Evolutionary conservation across 2,329 filamentous ascomycete genomes (phyloP), one percentile per base, ranked within the genome.

Genomic region (Phyllosticta ampelicida): DNA sequence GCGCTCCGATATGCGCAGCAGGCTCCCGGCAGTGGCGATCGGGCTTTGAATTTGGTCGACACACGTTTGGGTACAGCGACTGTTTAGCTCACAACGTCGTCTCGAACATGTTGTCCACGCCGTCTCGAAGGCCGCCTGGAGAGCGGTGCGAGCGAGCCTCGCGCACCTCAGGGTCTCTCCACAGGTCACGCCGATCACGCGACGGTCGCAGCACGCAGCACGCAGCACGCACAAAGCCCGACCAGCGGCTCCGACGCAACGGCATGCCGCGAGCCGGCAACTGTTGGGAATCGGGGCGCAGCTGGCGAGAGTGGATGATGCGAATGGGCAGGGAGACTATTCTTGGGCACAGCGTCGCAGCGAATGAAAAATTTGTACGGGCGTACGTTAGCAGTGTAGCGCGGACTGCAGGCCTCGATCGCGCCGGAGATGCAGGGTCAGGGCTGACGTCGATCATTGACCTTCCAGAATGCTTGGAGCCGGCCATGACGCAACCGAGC

Each of bases 341-440:
- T 44, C 36, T 44, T 44, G 36, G 36, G 36, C 23, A n/a, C n/a
- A 10, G 29, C 13, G 29, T 36, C 13, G 29, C 13, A 36, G 29
- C 36, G 36, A 44, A 44, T 44, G 36, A 44, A 44, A n/a, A n/a
- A 5, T 44, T 51, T n/a, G 49, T 11, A 9, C 2, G 19, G 19
- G 8, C 23, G 23, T 4, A 8, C 8, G 8, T 3, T 26, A 4
- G 50, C 44, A 48, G 13, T 4, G n/a, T n/a, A n/a, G n/a, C n/a
- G n/a, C n/a, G n/a, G n/a, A n/a, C n/a, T 48, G 44, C 44, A 8
- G 19, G 36, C 52, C 51, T 58, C 51, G 56, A 58, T 58, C 56
- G 56, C 51, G 56, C 44, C 56, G 29, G 44, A 44, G 50, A 57
- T 49, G 56, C 56, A 58, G 56, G 56, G 56, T 58, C 51, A 44